Conservation (phyloP, 257 asterid genomes). For the Penstemon davidsonii region DNA sequence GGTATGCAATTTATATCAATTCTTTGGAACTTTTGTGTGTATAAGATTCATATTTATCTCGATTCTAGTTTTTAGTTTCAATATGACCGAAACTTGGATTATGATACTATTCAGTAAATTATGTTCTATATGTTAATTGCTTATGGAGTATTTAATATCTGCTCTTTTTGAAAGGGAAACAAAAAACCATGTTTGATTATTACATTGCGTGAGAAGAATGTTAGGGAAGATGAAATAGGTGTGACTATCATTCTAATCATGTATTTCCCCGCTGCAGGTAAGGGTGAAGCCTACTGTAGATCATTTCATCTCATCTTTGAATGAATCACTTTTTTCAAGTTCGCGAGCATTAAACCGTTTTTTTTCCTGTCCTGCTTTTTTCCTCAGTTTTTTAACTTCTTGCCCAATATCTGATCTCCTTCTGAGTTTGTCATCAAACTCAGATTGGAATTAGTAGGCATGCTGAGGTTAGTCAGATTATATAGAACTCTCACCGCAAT, state of each 20-base stretch:
- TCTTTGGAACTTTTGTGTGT: not conserved
- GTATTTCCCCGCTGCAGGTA: conserved; percentile 17
- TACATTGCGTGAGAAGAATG: not conserved
- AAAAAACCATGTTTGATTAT: not conserved
- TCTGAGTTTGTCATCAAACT: conserved; percentile 16
- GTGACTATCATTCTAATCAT: not conserved
- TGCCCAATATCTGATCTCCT: not conserved
- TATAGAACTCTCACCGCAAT: conserved; percentile 18
- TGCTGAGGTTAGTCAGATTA: conserved; percentile 37
- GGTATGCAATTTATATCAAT: not conserved
- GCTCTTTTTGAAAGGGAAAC: too few relatives aligned
- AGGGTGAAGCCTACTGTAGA: not conserved
- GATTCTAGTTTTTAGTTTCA: not conserved
- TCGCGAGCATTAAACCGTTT: not conserved
- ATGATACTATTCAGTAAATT: not conserved
- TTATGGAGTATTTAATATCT: not conserved
- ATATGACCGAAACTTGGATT: not conserved
- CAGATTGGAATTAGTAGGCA: conserved; percentile 20
- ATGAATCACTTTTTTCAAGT: not conserved
- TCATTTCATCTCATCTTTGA: conserved; percentile 8
- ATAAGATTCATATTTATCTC: not conserved
- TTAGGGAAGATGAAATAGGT: not conserved
- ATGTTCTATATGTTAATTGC: not conserved
- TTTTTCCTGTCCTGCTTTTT: not conserved
- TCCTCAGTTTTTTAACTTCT: not conserved